These are phyloP conservation scores for Diplogelasinospora grovesii DNA, from an alignment of 495 filamentous ascomycete genomes.

Conservation along the genomic window DNA sequence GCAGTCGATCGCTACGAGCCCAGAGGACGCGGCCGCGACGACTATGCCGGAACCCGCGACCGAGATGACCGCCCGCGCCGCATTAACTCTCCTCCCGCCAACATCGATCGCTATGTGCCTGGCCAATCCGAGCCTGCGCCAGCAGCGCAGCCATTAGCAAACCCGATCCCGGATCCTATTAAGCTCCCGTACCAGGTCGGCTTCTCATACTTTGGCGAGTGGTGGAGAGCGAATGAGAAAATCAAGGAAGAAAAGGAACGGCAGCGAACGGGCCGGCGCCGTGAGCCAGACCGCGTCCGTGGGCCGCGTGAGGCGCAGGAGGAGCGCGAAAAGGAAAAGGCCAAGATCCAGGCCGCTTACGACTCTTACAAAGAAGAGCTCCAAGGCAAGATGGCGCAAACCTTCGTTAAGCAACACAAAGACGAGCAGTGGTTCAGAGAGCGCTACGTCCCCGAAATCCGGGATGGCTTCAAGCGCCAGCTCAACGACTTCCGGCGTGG, in stretches of 20 bases:
- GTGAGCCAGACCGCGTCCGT: conserved; percentile 61
- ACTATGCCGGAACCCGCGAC: conserved; percentile 56
- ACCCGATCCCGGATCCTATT: conserved; percentile 75
- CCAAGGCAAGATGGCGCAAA: conserved; percentile 80
- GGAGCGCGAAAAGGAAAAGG: conserved; percentile 82
- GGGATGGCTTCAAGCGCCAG: conserved; percentile 59
- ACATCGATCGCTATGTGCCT: conserved; percentile 95
- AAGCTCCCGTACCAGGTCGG: conserved; percentile 88
- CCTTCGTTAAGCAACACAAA: conserved; percentile 86
- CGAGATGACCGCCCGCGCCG: conserved; percentile 50
- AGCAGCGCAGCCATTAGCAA: conserved; percentile 54
- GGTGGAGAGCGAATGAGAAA: conserved; percentile 82
- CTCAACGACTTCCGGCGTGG: conserved; percentile 69
- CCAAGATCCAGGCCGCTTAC: conserved; percentile 85
- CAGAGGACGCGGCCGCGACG: conserved; percentile 59
- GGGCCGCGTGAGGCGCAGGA: conserved; percentile 73
- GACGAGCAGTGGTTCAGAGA: conserved; percentile 97
- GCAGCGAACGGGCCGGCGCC: conserved; percentile 63
- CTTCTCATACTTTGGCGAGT: conserved; percentile 94
- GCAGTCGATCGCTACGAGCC: conserved; percentile 71
- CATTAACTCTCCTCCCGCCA: conserved; percentile 51
- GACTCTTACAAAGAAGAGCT: conserved; percentile 92
- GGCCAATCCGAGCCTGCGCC: conserved; percentile 61
- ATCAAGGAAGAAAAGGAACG: conserved; percentile 86
- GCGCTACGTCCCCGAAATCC: conserved; percentile 77